Conservation (phyloP, 495 filamentous ascomycete species). For the Aspergillus wentii region DNA sequence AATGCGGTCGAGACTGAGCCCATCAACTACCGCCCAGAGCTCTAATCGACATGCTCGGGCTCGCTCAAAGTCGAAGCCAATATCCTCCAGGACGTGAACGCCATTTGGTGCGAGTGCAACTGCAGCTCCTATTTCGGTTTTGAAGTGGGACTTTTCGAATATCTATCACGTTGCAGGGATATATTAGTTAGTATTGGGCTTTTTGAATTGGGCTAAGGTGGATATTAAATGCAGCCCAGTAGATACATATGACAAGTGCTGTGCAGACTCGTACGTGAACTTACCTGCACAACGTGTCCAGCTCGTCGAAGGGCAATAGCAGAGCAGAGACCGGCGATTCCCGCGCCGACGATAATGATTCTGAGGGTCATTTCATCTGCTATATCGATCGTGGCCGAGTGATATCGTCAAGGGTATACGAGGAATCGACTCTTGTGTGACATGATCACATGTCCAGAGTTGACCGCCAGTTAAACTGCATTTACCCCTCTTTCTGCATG, state of each 20-base stretch:
- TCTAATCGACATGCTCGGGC: conserved; percentile 19
- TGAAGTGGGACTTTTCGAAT: conserved; percentile 1
- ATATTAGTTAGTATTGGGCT: background rate
- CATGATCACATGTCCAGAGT: too few relatives aligned
- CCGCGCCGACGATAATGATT: conserved; percentile 33
- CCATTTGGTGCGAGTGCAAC: background rate
- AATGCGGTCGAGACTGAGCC: conserved; percentile 17
- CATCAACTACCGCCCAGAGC: conserved; percentile 18
- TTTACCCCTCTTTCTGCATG: too few relatives aligned
- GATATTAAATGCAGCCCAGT: too few relatives aligned
- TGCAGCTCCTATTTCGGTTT: background rate
- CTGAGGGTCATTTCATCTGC: background rate
- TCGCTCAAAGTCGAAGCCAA: conserved; percentile 22
- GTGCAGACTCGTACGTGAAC: too few relatives aligned
- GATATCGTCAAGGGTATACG: too few relatives aligned
- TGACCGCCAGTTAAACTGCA: too few relatives aligned
- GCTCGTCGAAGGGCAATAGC: conserved; percentile 17
- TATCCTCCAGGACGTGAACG: background rate
- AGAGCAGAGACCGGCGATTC: conserved; percentile 32
- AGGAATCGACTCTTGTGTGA: too few relatives aligned
- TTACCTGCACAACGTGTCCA: background rate
- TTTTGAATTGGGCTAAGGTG: too few relatives aligned
- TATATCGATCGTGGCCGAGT: too few relatives aligned
- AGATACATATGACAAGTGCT: too few relatives aligned
- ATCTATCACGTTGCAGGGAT: background rate